These are phyloP conservation scores for Penicillium sp. DNA, from an alignment of 2,329 filamentous ascomycete genomes.

Conservation along the genomic window DNA sequence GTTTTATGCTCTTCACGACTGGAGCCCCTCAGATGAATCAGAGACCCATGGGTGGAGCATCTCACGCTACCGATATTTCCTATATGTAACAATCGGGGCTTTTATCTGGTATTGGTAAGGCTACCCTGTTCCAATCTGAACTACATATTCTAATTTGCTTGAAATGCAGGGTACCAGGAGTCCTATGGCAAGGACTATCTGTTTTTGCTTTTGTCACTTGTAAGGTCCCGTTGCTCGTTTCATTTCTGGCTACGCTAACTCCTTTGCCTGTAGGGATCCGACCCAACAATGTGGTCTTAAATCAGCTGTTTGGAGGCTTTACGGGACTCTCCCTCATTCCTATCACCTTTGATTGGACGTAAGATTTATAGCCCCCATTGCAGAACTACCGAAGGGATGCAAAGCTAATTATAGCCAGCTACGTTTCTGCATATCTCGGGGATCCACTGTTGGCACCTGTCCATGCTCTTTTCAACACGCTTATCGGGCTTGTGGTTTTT, in stretches of 20 bases:
- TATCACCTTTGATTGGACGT: constrained; percentile 51
- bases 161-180: constrained; percentile 54
- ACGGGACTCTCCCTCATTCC: constrained; percentile 67
- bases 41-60: constrained; percentile 61
- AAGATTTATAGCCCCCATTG: constrained; percentile 10
- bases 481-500: constrained; percentile 34
- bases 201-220: constrained; percentile 68
- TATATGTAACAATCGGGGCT: constrained; percentile 52
- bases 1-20: constrained; percentile 70
- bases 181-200: constrained; percentile 62
- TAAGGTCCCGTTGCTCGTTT: constrained; percentile 23
- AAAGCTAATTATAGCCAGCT: constrained; percentile 10
- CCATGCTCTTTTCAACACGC: constrained; percentile 31
- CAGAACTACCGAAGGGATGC: neutral
- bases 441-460: constrained; percentile 33
- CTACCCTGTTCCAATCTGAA: neutral
- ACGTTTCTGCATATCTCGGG: constrained; percentile 26
- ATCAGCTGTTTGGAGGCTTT: constrained; percentile 61
- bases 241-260: neutral
- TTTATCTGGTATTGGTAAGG: constrained; percentile 59
- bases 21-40: constrained; percentile 50
- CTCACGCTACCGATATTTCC: constrained; percentile 62
- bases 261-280: constrained; percentile 42
- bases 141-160: neutral
- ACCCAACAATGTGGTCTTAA: constrained; percentile 54